These are phyloP conservation scores for Microbotryum intermedium DNA, from an alignment of 1,284 basidiomycete genomes.

Conservation along the genomic window DNA sequence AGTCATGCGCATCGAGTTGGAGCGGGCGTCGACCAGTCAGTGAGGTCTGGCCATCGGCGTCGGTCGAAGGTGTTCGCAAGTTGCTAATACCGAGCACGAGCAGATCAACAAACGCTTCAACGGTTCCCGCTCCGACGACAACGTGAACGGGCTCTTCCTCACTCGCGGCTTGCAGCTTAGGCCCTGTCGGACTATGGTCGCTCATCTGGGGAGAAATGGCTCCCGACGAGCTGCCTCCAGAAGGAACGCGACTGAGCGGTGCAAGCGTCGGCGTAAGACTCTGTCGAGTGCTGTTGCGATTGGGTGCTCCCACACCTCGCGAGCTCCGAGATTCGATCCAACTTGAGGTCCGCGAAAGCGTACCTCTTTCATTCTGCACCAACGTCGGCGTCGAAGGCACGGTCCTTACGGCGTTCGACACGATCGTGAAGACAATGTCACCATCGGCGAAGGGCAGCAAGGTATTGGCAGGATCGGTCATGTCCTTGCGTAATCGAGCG, in stretches of 20 bases:
- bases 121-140: slow-evolving; percentile 6
- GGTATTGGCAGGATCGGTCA: not conserved
- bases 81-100: slow-evolving; percentile 4
- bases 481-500: not conserved
- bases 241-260: slow-evolving; percentile 4
- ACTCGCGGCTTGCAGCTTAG: not conserved
- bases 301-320: not conserved
- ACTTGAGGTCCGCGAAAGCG: slow-evolving; percentile 4
- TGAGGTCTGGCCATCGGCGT: slow-evolving; percentile 5
- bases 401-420: not conserved
- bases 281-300: not conserved
- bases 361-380: not conserved
- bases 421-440: slow-evolving; percentile 6
- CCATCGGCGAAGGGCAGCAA: slow-evolving; percentile 5
- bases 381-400: not conserved
- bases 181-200: not conserved
- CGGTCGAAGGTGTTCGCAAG: slow-evolving; percentile 6
- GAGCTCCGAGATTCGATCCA: slow-evolving; percentile 4
- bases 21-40: slow-evolving; percentile 1
- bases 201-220: not conserved
- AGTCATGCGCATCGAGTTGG: not conserved
- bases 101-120: slow-evolving; percentile 6
- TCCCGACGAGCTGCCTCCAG: not conserved
- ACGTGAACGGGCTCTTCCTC: slow-evolving; percentile 7
- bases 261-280: not conserved